These are phyloP conservation scores for Rhizopogon salebrosus DNA, from an alignment of 768 basidiomycete species.

Conservation along the genomic window DNA sequence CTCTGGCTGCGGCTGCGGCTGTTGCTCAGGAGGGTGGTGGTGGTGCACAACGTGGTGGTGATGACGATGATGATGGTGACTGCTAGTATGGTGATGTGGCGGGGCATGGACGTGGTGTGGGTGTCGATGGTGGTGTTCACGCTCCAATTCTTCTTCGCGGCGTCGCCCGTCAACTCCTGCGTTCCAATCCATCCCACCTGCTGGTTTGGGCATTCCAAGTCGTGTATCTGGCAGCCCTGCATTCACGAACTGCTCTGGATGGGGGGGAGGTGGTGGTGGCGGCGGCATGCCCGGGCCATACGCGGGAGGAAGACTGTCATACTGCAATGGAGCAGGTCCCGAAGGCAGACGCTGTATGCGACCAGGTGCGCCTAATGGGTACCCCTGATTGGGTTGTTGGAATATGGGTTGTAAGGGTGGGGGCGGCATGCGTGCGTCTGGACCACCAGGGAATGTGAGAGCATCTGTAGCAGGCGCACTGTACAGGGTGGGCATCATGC, in stretches of 20 bases:
- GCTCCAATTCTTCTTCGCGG: conserved; percentile 30
- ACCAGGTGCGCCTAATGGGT: neutral
- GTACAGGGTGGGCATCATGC: conserved; percentile 2
- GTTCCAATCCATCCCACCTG: conserved; percentile 26
- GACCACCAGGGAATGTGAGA: conserved; percentile 19
- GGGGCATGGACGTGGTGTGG: conserved; percentile 23
- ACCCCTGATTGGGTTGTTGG: neutral
- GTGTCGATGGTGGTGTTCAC: conserved; percentile 30
- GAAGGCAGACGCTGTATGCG: neutral
- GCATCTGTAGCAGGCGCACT: neutral
- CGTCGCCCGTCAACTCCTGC: conserved; percentile 29
- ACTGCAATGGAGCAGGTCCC: neutral
- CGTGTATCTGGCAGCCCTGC: neutral
- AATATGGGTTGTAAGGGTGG: conserved; percentile 1
- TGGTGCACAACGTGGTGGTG: conserved; percentile 45
- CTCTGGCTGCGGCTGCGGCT: conserved; percentile 18
- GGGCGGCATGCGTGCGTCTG: conserved; percentile 1
- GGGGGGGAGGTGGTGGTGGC: neutral
- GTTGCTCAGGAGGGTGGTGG: conserved; percentile 35
- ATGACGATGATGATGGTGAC: conserved; percentile 42
- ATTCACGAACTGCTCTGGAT: neutral
- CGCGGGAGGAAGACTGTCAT: neutral
- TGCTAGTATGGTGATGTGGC: conserved; percentile 20
- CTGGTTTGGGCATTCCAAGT: conserved; percentile 21
- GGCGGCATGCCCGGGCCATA: conserved; percentile 1